Evolutionary conservation across 768 basidiomycete species (phyloP), one percentile per base, ranked within the genome.

Genomic region (Lactarius vividus): DNA sequence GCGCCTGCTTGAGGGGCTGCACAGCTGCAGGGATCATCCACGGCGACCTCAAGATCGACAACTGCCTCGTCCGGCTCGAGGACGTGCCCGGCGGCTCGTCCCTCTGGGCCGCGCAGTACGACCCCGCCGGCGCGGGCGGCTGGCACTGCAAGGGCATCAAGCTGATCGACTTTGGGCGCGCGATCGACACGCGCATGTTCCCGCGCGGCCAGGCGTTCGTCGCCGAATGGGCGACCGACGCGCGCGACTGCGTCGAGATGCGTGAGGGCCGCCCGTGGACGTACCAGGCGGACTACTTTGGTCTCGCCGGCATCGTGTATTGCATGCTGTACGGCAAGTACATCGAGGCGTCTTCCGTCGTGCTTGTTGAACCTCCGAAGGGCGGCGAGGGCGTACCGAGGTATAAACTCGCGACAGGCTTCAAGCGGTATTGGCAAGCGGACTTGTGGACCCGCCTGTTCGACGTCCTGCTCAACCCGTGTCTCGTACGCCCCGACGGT

Each of bases 21-120:
- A 98, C 75, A 63, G 73, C 18, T n/a, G 79, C 82, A 0, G 92
- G 94, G 13, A 92, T 98, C 79, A 92, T 99, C 71, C 97, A 99
- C 72, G 96, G 97, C 37, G 97, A 99, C 78, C 83, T 99, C 69
- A 99, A 99, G 81, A 97, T 98, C 75, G 97, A 99, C 78, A 99
- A 99, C 78, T 97, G 96, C 74, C 83, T 99, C n/a, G 80, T 98
- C 10, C 87, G 97, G 5, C 82, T 99, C 54, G 90, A 94, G 69
- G 90, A 92, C 59, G 87, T 91, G 4, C 88, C 88, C 1, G 88
- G 87, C 3, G 87, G 87, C 1, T 76, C 83, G 0, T 80, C 87
- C 0, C 81, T 85, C 1, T 94, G 96, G 88, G 83, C 86, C 1
- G 77, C 84, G 58, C 76, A 80, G n/a, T 98, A 98, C 78, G 85